Conservation (phyloP, 352 stramenopile genomes). For the Globisporangium irregulare region DNA sequence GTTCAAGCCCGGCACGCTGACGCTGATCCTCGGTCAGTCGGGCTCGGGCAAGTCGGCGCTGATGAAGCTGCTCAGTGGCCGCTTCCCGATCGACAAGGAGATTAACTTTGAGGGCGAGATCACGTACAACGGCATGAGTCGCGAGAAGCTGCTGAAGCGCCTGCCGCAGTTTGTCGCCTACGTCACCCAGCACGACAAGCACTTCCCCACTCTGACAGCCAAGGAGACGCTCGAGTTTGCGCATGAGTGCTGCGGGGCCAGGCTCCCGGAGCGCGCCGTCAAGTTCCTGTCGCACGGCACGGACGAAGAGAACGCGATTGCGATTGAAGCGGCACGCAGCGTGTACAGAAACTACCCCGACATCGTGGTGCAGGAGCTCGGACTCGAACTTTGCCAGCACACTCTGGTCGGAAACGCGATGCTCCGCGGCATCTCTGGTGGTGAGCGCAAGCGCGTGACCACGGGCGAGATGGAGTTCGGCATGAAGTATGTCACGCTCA, state of each 20-base stretch:
- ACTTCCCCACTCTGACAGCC: conserved; percentile 50
- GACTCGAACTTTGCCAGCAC: conserved; percentile 51
- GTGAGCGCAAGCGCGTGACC: conserved; percentile 65
- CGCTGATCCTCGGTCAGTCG: conserved; percentile 52
- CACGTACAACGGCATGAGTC: conserved; percentile 46
- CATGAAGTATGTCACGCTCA: conserved; percentile 64
- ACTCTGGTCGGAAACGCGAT: conserved; percentile 63
- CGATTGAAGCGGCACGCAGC: conserved; percentile 29
- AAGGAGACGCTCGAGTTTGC: conserved; percentile 57
- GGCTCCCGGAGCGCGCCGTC: conserved; percentile 26
- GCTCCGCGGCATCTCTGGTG: conserved; percentile 56
- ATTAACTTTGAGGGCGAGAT: conserved; percentile 41
- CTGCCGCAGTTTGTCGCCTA: conserved; percentile 52
- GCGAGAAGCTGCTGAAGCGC: conserved; percentile 28
- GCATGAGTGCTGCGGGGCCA: conserved; percentile 46
- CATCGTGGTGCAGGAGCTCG: conserved; percentile 47
- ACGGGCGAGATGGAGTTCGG: conserved; percentile 75
- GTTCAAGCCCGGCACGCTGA: conserved; percentile 52
- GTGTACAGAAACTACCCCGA: conserved; percentile 53
- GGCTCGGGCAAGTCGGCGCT: conserved; percentile 53
- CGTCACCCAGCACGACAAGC: conserved; percentile 44
- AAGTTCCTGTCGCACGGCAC: conserved; percentile 36
- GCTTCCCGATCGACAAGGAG: conserved; percentile 44
- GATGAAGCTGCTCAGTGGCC: conserved; percentile 55
- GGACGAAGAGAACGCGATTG: conserved; percentile 38